phyloP scores from a whole-genome alignment of 2,329 filamentous ascomycete genomes.

The Colletotrichum lentis region DNA sequence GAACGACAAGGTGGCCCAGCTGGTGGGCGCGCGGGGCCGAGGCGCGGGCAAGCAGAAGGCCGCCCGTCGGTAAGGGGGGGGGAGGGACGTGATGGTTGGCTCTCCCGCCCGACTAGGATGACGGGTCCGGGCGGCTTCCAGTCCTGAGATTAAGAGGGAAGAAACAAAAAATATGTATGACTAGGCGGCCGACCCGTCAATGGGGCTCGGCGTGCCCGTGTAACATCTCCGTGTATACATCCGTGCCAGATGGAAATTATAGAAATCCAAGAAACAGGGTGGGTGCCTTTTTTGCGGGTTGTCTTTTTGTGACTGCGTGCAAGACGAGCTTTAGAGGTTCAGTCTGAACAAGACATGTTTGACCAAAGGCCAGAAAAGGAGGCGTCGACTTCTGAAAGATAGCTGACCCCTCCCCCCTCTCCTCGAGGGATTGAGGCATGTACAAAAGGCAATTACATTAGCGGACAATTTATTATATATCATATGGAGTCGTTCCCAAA shows the following conservation, averaged over 20 bases:
- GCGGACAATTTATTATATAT: not conserved
- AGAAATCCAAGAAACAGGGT: slow-evolving; percentile 26
- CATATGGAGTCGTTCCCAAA: slow-evolving; percentile 2
- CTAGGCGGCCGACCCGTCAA: slow-evolving; percentile 23
- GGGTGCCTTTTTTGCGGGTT: not conserved
- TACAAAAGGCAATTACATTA: not conserved
- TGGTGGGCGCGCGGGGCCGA: slow-evolving; percentile 41
- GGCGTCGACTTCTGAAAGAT: not conserved
- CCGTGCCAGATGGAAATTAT: slow-evolving; percentile 21
- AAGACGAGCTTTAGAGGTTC: too few relatives aligned
- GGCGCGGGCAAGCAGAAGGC: slow-evolving; percentile 17
- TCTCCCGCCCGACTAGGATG: not conserved
- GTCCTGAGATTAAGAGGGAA: not conserved
- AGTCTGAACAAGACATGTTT: not conserved
- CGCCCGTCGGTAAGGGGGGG: slow-evolving; percentile 8
- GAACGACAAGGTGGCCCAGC: slow-evolving; percentile 45
- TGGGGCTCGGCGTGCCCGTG: slow-evolving; percentile 24
- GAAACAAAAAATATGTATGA: slow-evolving; percentile 25
- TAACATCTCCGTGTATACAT: slow-evolving; percentile 38
- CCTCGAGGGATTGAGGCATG: not conserved
- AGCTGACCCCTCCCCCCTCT: not conserved
- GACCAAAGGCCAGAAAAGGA: not conserved
- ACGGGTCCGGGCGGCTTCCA: too few relatives aligned
- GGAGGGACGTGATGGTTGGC: not conserved
- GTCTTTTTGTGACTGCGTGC: not conserved